Percentiles rank a stretch among this genome's conserved stretches.
Conservation (phyloP, 352 stramenopile genomes). For the Phytophthora sp. region DNA sequence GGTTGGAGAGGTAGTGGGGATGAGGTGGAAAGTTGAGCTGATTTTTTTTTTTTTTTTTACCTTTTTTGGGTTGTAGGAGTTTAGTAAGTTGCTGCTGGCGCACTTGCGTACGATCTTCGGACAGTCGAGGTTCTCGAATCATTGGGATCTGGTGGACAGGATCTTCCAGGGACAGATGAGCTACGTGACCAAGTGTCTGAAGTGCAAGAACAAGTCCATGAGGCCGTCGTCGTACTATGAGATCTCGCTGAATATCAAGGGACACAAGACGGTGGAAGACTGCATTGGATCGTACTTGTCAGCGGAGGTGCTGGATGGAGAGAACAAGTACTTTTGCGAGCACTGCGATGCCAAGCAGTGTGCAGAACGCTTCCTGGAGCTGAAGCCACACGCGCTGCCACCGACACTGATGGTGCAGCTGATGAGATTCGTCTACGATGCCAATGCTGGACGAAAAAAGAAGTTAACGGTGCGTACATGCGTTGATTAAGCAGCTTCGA, state of each 20-base stretch:
- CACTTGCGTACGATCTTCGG: constrained; percentile 81
- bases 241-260: constrained; percentile 89
- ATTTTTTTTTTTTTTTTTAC: constrained; percentile 8
- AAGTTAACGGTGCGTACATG: constrained; percentile 74
- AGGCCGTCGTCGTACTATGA: constrained; percentile 82
- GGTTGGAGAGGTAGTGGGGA: constrained; percentile 39
- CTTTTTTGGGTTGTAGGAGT: constrained; percentile 60
- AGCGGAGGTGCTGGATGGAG: constrained; percentile 75
- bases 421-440: constrained; percentile 89
- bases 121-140: constrained; percentile 55
- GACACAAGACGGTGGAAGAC: constrained; percentile 71
- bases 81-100: constrained; percentile 85
- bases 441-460: constrained; percentile 74
- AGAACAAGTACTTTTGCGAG: constrained; percentile 91
- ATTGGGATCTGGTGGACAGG: constrained; percentile 74
- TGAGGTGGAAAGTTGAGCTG: neutral
- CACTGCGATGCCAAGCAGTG: constrained; percentile 77
- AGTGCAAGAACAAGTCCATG: constrained; percentile 70
- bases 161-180: constrained; percentile 86
- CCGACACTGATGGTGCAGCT: constrained; percentile 82
- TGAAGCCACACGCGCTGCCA: constrained; percentile 60
- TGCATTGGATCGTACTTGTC: constrained; percentile 79
- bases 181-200: constrained; percentile 86
- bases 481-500: neutral
- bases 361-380: constrained; percentile 74